Percentiles rank a stretch among this genome's conserved stretches.
Conservation (phyloP, 2,329 filamentous ascomycete genomes). For the Neofusicoccum umdonicola region DNA sequence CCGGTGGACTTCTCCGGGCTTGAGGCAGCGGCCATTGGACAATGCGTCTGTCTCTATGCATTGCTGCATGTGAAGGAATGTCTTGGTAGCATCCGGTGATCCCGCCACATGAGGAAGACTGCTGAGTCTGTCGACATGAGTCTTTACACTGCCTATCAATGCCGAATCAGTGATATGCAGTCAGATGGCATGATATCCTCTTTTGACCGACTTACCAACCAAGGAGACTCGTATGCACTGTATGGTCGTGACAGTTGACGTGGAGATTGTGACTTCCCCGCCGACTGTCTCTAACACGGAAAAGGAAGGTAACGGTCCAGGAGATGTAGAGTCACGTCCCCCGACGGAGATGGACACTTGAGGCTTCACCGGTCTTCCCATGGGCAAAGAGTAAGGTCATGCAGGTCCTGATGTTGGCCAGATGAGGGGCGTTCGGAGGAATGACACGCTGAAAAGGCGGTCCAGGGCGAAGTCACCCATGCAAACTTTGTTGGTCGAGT, state of each 20-base stretch:
- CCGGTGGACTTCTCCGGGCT: neutral
- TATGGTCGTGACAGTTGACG: neutral
- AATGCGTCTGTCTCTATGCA: neutral
- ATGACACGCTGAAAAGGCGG: neutral
- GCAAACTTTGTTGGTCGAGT: neutral
- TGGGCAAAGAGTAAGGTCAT: neutral
- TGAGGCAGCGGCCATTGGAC: neutral
- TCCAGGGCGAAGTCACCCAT: too few species aligned
- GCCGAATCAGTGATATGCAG: neutral
- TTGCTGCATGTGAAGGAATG: neutral
- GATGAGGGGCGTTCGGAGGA: neutral
- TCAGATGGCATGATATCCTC: neutral
- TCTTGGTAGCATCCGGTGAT: neutral
- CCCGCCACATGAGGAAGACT: neutral
- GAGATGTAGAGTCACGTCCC: neutral
- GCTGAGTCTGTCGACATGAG: neutral
- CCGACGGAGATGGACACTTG: neutral
- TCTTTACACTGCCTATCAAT: neutral
- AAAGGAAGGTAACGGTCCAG: neutral
- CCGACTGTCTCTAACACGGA: neutral
- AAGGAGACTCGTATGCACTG: neutral
- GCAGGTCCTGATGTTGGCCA: neutral
- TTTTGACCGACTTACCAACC: neutral
- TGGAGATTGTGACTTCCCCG: neutral
- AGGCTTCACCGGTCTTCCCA: neutral